Evolutionary conservation across 306 rosid genomes (phyloP), one percentile per base, ranked within the genome.

Genomic region (Boehmeria nivea): DNA sequence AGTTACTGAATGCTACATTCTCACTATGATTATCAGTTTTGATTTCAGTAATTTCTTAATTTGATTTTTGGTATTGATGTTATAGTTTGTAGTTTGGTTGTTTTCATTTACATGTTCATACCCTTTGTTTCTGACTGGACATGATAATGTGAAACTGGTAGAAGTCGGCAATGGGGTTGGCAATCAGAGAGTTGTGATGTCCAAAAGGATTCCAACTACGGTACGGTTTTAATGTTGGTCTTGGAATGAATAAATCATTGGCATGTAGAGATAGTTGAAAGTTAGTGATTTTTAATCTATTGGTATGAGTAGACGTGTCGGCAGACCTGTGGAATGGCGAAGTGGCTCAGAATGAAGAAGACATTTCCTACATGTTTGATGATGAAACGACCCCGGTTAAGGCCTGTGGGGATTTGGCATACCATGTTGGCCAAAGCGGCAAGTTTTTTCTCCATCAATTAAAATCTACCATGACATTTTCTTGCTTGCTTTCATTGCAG

Each of bases 341-440:
- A 4, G 89, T 73, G 57, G 68, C 87, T 60, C 76, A 69, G 68
- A 83, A 75, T 39, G 72, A 69, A 71, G 93, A 71, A 36, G 86
- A 84, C 57, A 59, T 80, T 46, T 78, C 95, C 18, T 76, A 62
- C 61, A 70, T 84, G 86, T 53, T 84, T n/a, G 88, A 80, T 58
- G 90, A 82, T 44, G 90, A 84, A 80, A 64, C 95, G 66, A 86
- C 97, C 54, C 97, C 97, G 18, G 83, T 82, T 55, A 90, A 86
- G 73, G 94, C 84, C 77, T 86, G 94, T 39, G 84, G 81, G 59
- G 85, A 86, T 54, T 78, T 82, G 66, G 80, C 81, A 18, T 76
- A 65, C 67, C 82, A 77, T 49, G 75, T 69, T 48, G 60, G 62
- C 43, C 57, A 59, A 64, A 61, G 51, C 61, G 88, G 95, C 78